Evolutionary conservation across 2,329 filamentous ascomycete species (phyloP).

Genomic region (Parascedosporium putredinis): DNA sequence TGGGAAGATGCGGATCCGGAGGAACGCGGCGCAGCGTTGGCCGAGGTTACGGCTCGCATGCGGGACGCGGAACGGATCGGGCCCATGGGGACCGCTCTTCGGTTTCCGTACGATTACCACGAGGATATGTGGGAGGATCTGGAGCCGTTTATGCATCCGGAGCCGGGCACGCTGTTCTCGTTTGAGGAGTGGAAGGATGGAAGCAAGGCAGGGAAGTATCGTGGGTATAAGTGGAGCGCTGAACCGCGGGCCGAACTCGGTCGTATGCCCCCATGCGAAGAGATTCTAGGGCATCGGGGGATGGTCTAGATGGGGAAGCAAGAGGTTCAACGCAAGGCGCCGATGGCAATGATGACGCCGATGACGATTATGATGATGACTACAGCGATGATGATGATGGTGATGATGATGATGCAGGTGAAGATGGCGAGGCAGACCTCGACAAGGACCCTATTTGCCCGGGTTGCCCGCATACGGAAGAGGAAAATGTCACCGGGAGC

Average conservation of each 20-base stretch:
- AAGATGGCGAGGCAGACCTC: no score
- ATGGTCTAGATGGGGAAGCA: no score
- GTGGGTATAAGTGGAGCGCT: neutral
- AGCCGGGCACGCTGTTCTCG: slow-evolving; percentile 5
- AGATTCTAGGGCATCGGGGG: neutral
- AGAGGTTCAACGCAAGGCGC: no score
- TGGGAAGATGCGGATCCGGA: neutral
- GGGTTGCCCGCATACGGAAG: neutral
- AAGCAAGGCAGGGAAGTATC: neutral
- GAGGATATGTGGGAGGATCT: neutral
- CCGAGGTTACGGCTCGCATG: neutral
- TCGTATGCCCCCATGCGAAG: no score
- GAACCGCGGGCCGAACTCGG: no score
- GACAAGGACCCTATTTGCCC: neutral
- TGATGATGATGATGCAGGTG: no score
- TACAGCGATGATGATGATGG: no score
- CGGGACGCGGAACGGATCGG: neutral
- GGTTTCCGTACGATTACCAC: neutral
- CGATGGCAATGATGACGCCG: no score
- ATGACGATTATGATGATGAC: no score
- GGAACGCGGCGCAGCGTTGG: neutral
- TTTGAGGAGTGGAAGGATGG: slow-evolving; percentile 8
- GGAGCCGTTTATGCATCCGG: slow-evolving; percentile 2
- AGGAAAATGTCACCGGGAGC: no score
- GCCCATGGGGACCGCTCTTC: neutral